Evolutionary conservation across 495 filamentous ascomycete genomes (phyloP).

Genomic region (Talaromyces stipitatus): DNA sequence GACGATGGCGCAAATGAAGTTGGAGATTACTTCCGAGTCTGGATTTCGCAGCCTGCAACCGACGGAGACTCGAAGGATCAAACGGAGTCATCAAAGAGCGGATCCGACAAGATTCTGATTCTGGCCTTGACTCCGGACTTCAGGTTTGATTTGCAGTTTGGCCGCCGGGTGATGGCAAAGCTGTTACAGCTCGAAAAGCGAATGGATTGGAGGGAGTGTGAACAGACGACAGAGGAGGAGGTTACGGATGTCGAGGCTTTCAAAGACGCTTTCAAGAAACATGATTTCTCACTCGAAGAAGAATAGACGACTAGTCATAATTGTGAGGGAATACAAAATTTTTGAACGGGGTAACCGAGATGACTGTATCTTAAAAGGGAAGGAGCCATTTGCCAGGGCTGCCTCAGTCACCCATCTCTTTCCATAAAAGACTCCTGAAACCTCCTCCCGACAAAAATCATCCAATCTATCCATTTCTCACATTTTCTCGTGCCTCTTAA

Average conservation of each 20-base stretch:
- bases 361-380: not conserved
- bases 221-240: slow-evolving; percentile 71
- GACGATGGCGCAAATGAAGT: slow-evolving; percentile 38
- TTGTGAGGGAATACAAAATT: not conserved
- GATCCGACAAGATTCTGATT: slow-evolving; percentile 39
- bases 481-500: not conserved
- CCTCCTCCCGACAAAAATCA: not conserved
- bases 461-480: not conserved
- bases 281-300: slow-evolving; percentile 63
- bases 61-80: not conserved
- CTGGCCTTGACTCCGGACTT: slow-evolving; percentile 44
- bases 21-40: slow-evolving; percentile 78
- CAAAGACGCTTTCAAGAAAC: slow-evolving; percentile 75
- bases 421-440: not conserved
- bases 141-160: slow-evolving; percentile 58
- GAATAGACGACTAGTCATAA: not conserved
- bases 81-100: slow-evolving; percentile 10
- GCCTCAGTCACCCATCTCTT: not conserved
- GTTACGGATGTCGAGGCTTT: slow-evolving; percentile 70
- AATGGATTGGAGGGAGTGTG: slow-evolving; percentile 74
- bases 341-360: not conserved
- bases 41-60: slow-evolving; percentile 55
- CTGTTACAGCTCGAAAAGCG: slow-evolving; percentile 68
- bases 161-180: slow-evolving; percentile 78
- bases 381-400: not conserved